phyloP scores from a whole-genome alignment of 495 filamentous ascomycete genomes.

The Tuber aestivum region DNA sequence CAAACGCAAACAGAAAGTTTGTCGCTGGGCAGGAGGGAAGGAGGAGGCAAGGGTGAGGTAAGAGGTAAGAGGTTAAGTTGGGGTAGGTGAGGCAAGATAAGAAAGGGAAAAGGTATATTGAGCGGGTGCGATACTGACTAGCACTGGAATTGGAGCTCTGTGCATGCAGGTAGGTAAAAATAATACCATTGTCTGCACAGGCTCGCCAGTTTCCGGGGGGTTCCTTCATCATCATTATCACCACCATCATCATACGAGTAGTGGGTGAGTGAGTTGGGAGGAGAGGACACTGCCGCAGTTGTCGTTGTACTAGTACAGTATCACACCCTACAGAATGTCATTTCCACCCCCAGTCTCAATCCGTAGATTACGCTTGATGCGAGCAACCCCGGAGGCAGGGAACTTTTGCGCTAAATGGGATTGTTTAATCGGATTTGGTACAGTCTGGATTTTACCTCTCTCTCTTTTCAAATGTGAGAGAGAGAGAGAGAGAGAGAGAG shows the following conservation, averaged over 20 bases:
- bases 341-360: not conserved
- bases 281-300: not conserved
- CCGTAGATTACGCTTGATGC: not conserved
- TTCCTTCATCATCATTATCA: not conserved
- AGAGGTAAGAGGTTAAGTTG: not conserved
- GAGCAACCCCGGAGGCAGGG: not conserved
- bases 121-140: not conserved
- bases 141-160: not conserved
- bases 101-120: not conserved
- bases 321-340: not conserved
- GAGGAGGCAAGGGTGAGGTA: conserved; percentile 2
- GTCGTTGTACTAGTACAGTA: not conserved
- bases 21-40: not conserved
- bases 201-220: not conserved
- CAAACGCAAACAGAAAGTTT: not conserved
- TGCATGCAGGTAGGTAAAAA: not conserved
- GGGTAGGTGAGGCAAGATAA: not conserved
- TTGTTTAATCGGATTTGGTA: not conserved
- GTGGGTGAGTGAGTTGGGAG: not conserved
- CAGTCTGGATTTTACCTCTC: not conserved
- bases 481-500: not conserved
- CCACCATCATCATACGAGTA: not conserved
- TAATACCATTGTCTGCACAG: not conserved
- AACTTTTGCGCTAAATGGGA: not conserved
- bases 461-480: not conserved